Conservation (phyloP, 139 green algal genomes). For the Volvox reticuliferus region DNA sequence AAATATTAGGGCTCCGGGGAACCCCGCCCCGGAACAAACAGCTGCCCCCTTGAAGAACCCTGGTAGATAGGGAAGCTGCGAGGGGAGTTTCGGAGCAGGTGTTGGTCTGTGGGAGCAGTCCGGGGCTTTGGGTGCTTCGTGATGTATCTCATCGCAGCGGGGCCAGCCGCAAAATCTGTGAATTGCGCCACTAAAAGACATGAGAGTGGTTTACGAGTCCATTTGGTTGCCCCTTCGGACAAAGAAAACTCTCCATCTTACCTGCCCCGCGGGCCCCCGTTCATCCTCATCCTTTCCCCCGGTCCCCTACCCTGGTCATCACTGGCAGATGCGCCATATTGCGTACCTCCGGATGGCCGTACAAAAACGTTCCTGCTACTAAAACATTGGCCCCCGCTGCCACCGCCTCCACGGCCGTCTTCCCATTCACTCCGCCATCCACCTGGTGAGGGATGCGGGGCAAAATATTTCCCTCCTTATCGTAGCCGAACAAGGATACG, state of each 20-base stretch:
- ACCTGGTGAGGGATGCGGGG: conserved; percentile 59
- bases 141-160: too few species aligned
- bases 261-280: too few species aligned
- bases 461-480: not conserved
- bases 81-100: too few species aligned
- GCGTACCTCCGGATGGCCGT: conserved; percentile 46
- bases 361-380: conserved; percentile 90
- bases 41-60: too few species aligned
- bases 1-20: too few species aligned
- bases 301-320: not conserved
- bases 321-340: not conserved
- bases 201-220: not conserved
- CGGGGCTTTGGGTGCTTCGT: too few species aligned
- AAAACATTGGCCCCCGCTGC: conserved; percentile 88
- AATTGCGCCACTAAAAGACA: not conserved
- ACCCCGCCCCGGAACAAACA: too few species aligned
- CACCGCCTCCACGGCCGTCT: conserved; percentile 77
- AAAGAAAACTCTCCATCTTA: too few species aligned
- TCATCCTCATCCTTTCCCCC: not conserved
- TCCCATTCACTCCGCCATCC: conserved; percentile 84
- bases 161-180: not conserved
- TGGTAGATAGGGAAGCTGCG: too few species aligned
- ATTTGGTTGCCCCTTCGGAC: not conserved
- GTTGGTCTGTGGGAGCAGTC: too few species aligned
- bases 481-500: not conserved